These are phyloP conservation scores for Thraustotheca clavata DNA, from an alignment of 352 stramenopile species.

Conservation along the genomic window DNA sequence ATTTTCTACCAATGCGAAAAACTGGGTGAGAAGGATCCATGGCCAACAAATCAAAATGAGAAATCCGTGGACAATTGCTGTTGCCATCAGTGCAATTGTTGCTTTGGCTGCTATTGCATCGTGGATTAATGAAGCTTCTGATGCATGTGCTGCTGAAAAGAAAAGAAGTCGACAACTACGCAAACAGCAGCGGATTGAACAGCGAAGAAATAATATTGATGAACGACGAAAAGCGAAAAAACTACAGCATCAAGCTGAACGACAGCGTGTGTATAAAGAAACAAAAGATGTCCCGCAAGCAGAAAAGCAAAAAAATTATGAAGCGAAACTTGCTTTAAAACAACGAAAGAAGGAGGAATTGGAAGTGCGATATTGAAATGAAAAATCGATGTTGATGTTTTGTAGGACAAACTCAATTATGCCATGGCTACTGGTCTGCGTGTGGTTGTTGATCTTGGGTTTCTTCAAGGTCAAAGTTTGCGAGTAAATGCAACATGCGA, in stretches of 20 bases:
- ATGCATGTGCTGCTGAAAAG: not conserved
- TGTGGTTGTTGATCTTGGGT: conserved; percentile 60
- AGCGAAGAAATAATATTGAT: not conserved
- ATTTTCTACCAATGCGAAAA: too few species aligned
- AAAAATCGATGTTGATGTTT: not conserved
- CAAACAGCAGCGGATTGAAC: conserved; percentile 9
- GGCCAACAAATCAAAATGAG: not conserved
- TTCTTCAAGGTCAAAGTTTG: conserved; percentile 35
- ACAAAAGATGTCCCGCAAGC: not conserved
- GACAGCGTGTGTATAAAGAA: not conserved
- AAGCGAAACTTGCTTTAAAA: conserved; percentile 8
- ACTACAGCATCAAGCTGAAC: not conserved
- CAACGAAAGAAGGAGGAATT: not conserved
- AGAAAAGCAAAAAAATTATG: conserved; percentile 12
- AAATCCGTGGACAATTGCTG: not conserved
- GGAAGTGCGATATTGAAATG: not conserved
- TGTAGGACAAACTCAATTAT: conserved; percentile 64
- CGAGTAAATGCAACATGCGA: conserved; percentile 33
- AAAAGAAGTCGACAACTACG: conserved; percentile 5
- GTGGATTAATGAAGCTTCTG: not conserved
- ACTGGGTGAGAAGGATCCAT: not conserved
- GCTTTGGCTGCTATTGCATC: not conserved
- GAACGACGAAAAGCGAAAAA: conserved; percentile 1
- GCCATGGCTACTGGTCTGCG: conserved; percentile 33
- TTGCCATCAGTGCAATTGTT: not conserved